These are phyloP conservation scores for Phoma sp. DNA, from an alignment of 2,329 filamentous ascomycete species.

Conservation along the genomic window DNA sequence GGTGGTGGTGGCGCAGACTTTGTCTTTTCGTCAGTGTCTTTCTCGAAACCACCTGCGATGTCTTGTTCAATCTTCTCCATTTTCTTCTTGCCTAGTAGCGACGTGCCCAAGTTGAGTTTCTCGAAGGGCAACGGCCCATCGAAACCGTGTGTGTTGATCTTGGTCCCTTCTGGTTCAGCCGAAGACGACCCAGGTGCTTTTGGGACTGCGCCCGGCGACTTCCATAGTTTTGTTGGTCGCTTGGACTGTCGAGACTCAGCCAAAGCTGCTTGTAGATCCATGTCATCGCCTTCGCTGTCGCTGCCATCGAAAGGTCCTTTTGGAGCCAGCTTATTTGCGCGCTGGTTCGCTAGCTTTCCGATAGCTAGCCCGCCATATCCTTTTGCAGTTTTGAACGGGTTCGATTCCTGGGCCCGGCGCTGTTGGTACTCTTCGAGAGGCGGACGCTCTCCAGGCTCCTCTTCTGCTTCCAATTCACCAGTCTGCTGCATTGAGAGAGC, in stretches of 20 bases:
- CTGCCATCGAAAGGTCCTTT: conserved; percentile 49
- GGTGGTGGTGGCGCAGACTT: conserved; percentile 71
- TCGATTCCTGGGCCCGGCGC: conserved; percentile 50
- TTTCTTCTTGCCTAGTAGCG: conserved; percentile 59
- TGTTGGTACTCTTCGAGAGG: conserved; percentile 56
- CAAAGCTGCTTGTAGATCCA: conserved; percentile 79
- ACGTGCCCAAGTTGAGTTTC: conserved; percentile 72
- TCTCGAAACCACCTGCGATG: conserved; percentile 70
- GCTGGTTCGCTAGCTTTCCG: conserved; percentile 75
- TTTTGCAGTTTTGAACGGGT: conserved; percentile 49
- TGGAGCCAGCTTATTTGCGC: conserved; percentile 62
- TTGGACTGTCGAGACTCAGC: conserved; percentile 69
- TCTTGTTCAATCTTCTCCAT: conserved; percentile 60
- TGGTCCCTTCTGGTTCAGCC: conserved; percentile 36
- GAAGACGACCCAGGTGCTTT: conserved; percentile 12
- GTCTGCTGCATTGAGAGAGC: conserved; percentile 76
- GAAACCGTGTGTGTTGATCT: conserved; percentile 63
- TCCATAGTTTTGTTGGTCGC: conserved; percentile 43
- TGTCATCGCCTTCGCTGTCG: conserved; percentile 72
- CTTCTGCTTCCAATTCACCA: conserved; percentile 61
- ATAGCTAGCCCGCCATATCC: conserved; percentile 62
- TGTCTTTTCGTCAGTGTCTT: conserved; percentile 48
- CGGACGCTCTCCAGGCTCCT: conserved; percentile 48
- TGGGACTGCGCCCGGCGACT: conserved; percentile 29
- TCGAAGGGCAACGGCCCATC: conserved; percentile 89